Evolutionary conservation across 306 rosid species (phyloP).

Genomic region (Corylus heterophylla): DNA sequence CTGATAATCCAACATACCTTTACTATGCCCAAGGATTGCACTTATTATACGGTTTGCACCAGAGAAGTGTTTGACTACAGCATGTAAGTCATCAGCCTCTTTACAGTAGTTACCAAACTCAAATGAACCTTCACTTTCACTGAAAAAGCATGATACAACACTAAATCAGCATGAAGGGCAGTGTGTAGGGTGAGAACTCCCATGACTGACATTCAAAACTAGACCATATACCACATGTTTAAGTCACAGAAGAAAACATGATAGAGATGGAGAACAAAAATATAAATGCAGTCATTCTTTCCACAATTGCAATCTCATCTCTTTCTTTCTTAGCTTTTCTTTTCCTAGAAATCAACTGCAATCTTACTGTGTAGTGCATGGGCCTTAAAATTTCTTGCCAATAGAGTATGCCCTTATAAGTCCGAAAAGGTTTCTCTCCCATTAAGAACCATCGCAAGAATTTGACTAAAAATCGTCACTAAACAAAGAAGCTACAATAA

Average conservation of each 20-base stretch:
- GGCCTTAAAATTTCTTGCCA: neutral
- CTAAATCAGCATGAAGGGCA: conserved; percentile 33
- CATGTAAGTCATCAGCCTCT: conserved; percentile 73
- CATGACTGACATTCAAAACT: conserved; percentile 5
- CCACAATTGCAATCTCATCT: neutral
- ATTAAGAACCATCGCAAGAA: neutral
- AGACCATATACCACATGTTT: conserved; percentile 23
- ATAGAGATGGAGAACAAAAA: conserved; percentile 5
- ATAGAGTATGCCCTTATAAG: neutral
- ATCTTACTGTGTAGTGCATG: neutral
- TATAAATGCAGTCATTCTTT: neutral
- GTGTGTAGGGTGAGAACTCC: neutral
- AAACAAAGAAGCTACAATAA: too few relatives aligned
- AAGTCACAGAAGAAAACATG: neutral
- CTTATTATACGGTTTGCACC: conserved; percentile 41
- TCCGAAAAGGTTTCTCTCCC: neutral
- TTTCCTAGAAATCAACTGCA: too few relatives aligned
- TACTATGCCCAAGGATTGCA: conserved; percentile 77
- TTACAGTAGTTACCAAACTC: conserved; percentile 49
- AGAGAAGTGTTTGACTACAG: conserved; percentile 58
- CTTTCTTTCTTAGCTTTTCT: too few relatives aligned
- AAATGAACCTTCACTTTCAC: conserved; percentile 88
- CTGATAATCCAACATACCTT: conserved; percentile 52
- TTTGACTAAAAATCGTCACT: too few relatives aligned
- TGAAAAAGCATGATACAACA: conserved; percentile 33